These are phyloP conservation scores for Prunus kanzakura DNA, from an alignment of 306 rosid species.

Conservation along the genomic window DNA sequence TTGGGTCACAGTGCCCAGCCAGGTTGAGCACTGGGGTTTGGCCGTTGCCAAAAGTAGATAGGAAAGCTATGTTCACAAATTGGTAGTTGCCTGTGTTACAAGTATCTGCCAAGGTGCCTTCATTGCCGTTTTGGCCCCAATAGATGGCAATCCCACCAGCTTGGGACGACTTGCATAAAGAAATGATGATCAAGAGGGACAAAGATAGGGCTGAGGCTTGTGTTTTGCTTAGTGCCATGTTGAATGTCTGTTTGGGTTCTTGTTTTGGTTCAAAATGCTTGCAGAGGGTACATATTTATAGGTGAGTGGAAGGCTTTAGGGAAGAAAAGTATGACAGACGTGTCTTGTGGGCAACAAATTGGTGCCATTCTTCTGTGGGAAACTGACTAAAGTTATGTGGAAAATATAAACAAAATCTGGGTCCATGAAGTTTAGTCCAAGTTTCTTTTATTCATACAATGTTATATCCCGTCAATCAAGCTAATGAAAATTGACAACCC, in stretches of 20 bases:
- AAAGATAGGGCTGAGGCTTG: slow-evolving; percentile 20
- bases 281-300: slow-evolving; percentile 14
- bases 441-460: not conserved
- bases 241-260: not conserved
- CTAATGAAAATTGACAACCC: no score
- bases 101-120: slow-evolving; percentile 49
- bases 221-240: slow-evolving; percentile 38
- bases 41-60: slow-evolving; percentile 44
- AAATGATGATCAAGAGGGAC: slow-evolving; percentile 27
- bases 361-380: not conserved
- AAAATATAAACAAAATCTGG: not conserved
- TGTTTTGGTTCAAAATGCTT: not conserved
- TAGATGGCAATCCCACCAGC: slow-evolving; percentile 51
- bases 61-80: slow-evolving; percentile 60
- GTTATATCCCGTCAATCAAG: not conserved
- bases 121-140: slow-evolving; percentile 53
- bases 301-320: not conserved
- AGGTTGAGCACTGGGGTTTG: slow-evolving; percentile 40
- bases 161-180: slow-evolving; percentile 18
- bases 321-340: slow-evolving; percentile 11
- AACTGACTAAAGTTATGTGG: not conserved
- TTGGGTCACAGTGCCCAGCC: slow-evolving; percentile 43
- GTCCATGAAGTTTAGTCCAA: not conserved
- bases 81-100: slow-evolving; percentile 59
- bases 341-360: slow-evolving; percentile 9